Evolutionary conservation across 2,329 filamentous ascomycete species (phyloP).

Genomic region (Exserohilum rostratum): DNA sequence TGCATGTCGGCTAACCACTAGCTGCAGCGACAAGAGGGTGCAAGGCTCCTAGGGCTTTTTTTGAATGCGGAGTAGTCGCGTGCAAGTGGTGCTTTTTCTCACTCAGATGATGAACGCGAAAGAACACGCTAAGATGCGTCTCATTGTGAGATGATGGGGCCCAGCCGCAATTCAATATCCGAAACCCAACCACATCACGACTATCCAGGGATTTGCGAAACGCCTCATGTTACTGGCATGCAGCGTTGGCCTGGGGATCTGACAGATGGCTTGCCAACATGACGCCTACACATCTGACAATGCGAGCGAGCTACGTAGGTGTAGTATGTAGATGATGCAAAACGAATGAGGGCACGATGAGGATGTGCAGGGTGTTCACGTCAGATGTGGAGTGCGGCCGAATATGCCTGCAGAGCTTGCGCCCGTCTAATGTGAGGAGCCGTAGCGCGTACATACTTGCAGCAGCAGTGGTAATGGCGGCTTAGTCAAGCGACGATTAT

Average conservation of each 20-base stretch:
- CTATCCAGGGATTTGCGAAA: slow-evolving; percentile 23
- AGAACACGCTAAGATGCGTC: slow-evolving; percentile 34
- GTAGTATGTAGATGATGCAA: too few relatives aligned
- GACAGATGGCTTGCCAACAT: background rate
- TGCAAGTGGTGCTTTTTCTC: slow-evolving; percentile 29
- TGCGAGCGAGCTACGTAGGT: too few relatives aligned
- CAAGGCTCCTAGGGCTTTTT: slow-evolving; percentile 12
- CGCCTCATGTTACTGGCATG: slow-evolving; percentile 16
- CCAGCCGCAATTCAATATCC: slow-evolving; percentile 34
- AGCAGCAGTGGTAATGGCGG: slow-evolving; percentile 15
- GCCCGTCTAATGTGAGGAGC: slow-evolving; percentile 10
- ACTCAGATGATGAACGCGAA: slow-evolving; percentile 27
- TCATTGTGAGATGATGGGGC: slow-evolving; percentile 29
- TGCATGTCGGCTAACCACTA: slow-evolving; percentile 38
- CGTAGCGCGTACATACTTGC: slow-evolving; percentile 13
- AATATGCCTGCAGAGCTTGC: slow-evolving; percentile 14
- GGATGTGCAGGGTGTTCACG: background rate
- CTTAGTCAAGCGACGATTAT: slow-evolving; percentile 28
- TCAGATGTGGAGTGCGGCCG: slow-evolving; percentile 14
- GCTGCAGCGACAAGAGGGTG: slow-evolving; percentile 33
- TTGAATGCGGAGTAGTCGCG: slow-evolving; percentile 27
- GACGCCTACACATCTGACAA: background rate
- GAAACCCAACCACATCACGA: slow-evolving; percentile 31
- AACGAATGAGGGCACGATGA: background rate
- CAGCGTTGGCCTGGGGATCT: background rate